Conservation (phyloP, 1,284 basidiomycete genomes). For the Leccinum griseonigrum region DNA sequence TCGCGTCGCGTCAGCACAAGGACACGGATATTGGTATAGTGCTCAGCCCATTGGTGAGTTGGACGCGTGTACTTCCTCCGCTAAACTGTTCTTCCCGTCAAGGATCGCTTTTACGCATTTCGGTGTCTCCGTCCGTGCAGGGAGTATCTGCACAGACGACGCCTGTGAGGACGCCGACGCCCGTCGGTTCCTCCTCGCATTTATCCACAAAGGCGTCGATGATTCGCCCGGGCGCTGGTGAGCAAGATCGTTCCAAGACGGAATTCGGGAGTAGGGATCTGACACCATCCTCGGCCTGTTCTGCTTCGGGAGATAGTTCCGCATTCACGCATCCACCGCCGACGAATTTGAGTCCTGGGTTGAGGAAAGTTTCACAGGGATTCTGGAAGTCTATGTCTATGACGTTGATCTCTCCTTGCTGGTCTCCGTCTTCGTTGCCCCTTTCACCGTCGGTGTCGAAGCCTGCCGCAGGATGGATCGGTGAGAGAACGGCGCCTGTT, state of each 20-base stretch:
- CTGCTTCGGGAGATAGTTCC: conserved; percentile 5
- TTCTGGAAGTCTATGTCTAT: conserved; percentile 29
- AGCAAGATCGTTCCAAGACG: too few species aligned
- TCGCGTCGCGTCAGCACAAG: conserved; percentile 12
- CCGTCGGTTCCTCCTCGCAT: conserved; percentile 7
- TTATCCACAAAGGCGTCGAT: conserved; percentile 1
- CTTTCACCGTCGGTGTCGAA: conserved; percentile 16
- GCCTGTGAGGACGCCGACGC: conserved; percentile 7
- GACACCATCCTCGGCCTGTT: background rate
- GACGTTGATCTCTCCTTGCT: conserved; percentile 21
- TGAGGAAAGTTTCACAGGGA: conserved; percentile 28
- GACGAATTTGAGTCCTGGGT: conserved; percentile 11
- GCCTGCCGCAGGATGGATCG: background rate
- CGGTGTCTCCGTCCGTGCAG: background rate
- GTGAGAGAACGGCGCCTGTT: background rate
- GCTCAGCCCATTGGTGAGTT: conserved; percentile 23
- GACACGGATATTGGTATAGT: conserved; percentile 26
- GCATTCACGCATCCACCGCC: conserved; percentile 10
- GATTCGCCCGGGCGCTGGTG: background rate
- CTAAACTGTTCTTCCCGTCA: conserved; percentile 26
- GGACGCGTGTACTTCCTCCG: conserved; percentile 21
- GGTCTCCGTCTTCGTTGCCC: conserved; percentile 20
- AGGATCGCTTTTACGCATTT: conserved; percentile 1
- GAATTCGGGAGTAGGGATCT: too few species aligned
- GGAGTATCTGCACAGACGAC: conserved; percentile 13